Conservation (phyloP, 1,284 basidiomycete genomes). For the Phlebopus sp. region DNA sequence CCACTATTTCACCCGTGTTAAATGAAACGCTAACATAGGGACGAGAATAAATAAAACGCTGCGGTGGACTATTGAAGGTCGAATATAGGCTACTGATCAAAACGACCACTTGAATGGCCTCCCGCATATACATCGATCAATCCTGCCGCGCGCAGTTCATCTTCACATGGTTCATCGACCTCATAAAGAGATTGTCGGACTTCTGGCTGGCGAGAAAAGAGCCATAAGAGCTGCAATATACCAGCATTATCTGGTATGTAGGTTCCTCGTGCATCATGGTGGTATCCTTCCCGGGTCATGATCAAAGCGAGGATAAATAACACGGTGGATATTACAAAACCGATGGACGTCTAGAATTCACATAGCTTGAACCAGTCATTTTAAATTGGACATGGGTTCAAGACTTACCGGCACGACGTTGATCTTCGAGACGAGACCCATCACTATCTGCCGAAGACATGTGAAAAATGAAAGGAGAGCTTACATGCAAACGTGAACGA, state of each 20-base stretch:
- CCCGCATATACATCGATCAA: conserved; percentile 1
- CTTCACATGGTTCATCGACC: conserved; percentile 2
- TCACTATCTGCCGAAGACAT: too few relatives aligned
- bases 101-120: background rate
- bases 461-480: background rate
- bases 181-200: background rate
- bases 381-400: background rate
- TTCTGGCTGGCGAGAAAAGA: conserved; percentile 1
- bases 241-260: background rate
- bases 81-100: too few relatives aligned
- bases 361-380: background rate
- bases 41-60: too few relatives aligned
- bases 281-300: background rate
- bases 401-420: background rate
- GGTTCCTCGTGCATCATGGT: background rate
- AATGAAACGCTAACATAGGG: too few relatives aligned
- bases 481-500: background rate
- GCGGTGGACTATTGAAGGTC: too few relatives aligned
- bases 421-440: background rate
- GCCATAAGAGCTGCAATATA: conserved; percentile 4
- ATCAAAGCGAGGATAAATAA: background rate
- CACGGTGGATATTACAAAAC: background rate
- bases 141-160: conserved; percentile 5
- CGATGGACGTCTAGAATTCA: background rate
- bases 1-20: too few relatives aligned